phyloP scores from a whole-genome alignment of 768 basidiomycete genomes.

The Lanmaoa rubissima region DNA sequence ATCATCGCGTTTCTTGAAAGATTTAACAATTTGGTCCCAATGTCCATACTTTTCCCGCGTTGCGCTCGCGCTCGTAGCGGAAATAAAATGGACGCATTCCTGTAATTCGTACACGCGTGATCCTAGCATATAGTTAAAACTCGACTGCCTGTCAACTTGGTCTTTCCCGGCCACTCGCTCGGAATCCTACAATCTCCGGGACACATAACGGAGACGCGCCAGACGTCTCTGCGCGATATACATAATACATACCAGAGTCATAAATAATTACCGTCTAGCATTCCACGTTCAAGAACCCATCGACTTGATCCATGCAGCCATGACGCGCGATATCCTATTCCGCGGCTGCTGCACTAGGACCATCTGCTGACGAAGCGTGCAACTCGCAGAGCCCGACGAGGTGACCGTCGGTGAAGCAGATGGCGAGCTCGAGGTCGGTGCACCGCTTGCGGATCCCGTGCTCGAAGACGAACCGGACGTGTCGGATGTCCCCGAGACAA shows the following conservation, averaged over 20 bases:
- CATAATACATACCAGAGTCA: not conserved
- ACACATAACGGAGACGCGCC: not conserved
- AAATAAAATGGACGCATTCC: not conserved
- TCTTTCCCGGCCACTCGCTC: not conserved
- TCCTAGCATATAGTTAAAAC: not conserved
- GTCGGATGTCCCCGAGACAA: constrained; percentile 28
- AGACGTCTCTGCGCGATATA: not conserved
- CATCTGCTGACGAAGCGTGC: constrained; percentile 22
- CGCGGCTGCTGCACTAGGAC: constrained; percentile 15
- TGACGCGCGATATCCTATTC: constrained; percentile 9
- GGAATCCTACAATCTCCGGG: not conserved
- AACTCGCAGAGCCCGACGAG: constrained; percentile 8
- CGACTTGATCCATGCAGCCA: constrained; percentile 25
- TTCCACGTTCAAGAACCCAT: constrained; percentile 9
- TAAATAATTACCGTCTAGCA: not conserved
- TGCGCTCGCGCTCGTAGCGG: not conserved
- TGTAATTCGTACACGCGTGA: not conserved
- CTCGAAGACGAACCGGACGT: constrained; percentile 13
- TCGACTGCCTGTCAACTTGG: not conserved
- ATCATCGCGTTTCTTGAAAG: not conserved
- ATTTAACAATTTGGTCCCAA: too few species aligned
- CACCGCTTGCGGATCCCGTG: not conserved
- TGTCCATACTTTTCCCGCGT: not conserved
- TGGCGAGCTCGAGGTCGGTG: not conserved
- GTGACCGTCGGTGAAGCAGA: not conserved